phyloP scores from a whole-genome alignment of 257 asterid genomes.

The Nicotiana benthamiana region DNA sequence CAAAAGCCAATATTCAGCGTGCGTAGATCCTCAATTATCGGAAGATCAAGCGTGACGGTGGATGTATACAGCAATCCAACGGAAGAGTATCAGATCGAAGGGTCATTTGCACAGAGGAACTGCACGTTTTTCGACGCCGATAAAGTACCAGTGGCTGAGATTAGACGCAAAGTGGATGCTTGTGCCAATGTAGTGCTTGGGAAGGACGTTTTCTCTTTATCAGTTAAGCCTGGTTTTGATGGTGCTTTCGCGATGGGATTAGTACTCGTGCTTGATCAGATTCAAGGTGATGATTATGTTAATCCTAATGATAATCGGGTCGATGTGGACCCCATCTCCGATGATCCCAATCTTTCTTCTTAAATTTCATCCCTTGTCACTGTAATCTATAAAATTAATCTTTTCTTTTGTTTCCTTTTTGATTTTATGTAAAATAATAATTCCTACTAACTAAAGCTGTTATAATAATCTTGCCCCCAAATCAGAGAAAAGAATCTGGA shows the following conservation, averaged over 20 bases:
- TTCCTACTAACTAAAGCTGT: background rate
- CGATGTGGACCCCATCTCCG: conserved; percentile 32
- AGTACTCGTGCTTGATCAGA: conserved; percentile 57
- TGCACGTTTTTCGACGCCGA: conserved; percentile 36
- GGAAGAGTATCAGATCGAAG: conserved; percentile 58
- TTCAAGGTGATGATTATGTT: conserved; percentile 28
- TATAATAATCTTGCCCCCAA: background rate
- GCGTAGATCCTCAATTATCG: conserved; percentile 51
- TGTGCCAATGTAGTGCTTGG: conserved; percentile 52
- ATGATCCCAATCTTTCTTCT: conserved; percentile 14
- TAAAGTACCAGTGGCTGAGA: conserved; percentile 50
- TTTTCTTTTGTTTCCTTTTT: background rate
- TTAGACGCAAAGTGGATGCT: conserved; percentile 59
- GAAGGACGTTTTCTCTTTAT: conserved; percentile 49
- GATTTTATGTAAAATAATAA: background rate
- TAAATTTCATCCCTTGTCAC: background rate
- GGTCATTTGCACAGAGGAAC: conserved; percentile 47
- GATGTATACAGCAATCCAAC: conserved; percentile 35
- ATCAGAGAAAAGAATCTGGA: background rate
- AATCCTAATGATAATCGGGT: conserved; percentile 18
- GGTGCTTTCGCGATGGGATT: conserved; percentile 72
- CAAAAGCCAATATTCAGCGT: conserved; percentile 50
- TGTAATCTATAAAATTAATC: background rate
- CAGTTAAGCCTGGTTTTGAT: conserved; percentile 47
- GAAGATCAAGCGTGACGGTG: conserved; percentile 41